phyloP scores from a whole-genome alignment of 1,139 yeast genomes.

The Nakaseomyces kungkrabaensis region DNA sequence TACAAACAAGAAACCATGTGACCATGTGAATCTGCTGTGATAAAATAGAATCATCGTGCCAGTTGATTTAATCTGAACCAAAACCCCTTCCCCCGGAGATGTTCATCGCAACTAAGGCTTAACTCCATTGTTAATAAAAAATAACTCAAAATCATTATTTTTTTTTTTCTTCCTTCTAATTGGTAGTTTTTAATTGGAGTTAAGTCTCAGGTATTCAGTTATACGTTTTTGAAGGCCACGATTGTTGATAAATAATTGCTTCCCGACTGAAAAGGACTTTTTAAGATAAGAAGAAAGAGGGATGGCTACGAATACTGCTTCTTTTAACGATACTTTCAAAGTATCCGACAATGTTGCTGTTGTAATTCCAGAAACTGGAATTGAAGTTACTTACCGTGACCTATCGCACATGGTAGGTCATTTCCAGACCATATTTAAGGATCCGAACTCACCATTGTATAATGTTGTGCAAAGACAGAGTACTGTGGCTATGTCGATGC shows the following conservation, averaged over 20 bases:
- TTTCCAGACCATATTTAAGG: slow-evolving; percentile 34
- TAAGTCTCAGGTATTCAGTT: too few relatives aligned
- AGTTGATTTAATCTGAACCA: too few relatives aligned
- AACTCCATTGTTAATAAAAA: too few relatives aligned
- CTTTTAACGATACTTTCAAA: slow-evolving; percentile 28
- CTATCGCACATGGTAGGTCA: slow-evolving; percentile 35
- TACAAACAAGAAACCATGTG: not conserved
- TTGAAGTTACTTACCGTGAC: slow-evolving; percentile 32
- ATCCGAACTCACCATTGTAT: slow-evolving; percentile 33
- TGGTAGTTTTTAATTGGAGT: too few relatives aligned
- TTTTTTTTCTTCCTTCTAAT: too few relatives aligned
- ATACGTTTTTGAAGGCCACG: too few relatives aligned
- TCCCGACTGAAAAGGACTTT: too few relatives aligned
- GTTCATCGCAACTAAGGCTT: too few relatives aligned
- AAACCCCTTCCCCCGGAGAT: too few relatives aligned
- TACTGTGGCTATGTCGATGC: slow-evolving; percentile 49
- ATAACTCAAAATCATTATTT: too few relatives aligned
- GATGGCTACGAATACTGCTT: slow-evolving; percentile 11
- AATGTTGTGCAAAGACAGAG: slow-evolving; percentile 29
- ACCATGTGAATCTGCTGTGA: not conserved
- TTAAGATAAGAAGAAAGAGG: not conserved
- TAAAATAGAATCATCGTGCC: too few relatives aligned
- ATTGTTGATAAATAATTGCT: too few relatives aligned
- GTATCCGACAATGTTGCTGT: slow-evolving; percentile 33
- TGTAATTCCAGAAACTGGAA: slow-evolving; percentile 32